A percentile compares a stretch with the other conserved stretches of the same genome.
Conservation (phyloP, 495 filamentous ascomycete species). For the Xylaria nigripes region DNA sequence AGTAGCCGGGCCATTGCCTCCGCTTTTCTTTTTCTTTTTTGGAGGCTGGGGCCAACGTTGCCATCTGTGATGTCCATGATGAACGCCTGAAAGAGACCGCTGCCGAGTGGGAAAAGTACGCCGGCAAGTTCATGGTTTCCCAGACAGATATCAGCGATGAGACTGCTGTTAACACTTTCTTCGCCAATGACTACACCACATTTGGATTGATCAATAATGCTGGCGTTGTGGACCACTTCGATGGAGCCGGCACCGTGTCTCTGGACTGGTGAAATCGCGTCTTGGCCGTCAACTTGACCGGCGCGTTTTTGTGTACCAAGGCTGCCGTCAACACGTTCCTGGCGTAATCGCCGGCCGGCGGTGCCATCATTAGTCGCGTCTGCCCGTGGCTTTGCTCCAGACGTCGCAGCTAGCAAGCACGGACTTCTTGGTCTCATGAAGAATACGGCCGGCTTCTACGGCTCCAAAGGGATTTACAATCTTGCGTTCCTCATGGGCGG, state of each 20-base stretch:
- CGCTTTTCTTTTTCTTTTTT: constrained; percentile 6
- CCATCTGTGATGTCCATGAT: constrained; percentile 24
- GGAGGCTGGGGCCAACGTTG: constrained; percentile 13
- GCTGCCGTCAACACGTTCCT: constrained; percentile 35
- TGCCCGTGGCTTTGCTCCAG: constrained; percentile 25
- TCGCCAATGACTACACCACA: constrained; percentile 21
- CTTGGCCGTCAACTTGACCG: constrained; percentile 52
- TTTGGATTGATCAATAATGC: constrained; percentile 44
- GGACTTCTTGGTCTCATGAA: constrained; percentile 52
- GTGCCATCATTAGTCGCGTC: constrained; percentile 37
- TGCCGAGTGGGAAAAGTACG: constrained; percentile 12
- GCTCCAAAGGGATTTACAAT: constrained; percentile 46
- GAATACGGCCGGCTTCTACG: constrained; percentile 53
- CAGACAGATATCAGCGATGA: constrained; percentile 30
- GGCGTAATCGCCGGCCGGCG: constrained; percentile 9
- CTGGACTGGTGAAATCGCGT: constrained; percentile 48
- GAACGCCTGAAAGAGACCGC: constrained; percentile 11
- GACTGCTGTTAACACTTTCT: constrained; percentile 23
- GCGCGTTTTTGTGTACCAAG: constrained; percentile 46
- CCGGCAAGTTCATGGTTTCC: constrained; percentile 16
- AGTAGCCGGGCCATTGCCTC: constrained; percentile 11
- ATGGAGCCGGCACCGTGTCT: constrained; percentile 42
- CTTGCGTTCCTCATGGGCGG: constrained; percentile 49
- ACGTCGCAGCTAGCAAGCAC: constrained; percentile 46
- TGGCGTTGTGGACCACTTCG: constrained; percentile 46